These are phyloP conservation scores for Suillus weaverae DNA, from an alignment of 768 basidiomycete genomes.

Conservation along the genomic window DNA sequence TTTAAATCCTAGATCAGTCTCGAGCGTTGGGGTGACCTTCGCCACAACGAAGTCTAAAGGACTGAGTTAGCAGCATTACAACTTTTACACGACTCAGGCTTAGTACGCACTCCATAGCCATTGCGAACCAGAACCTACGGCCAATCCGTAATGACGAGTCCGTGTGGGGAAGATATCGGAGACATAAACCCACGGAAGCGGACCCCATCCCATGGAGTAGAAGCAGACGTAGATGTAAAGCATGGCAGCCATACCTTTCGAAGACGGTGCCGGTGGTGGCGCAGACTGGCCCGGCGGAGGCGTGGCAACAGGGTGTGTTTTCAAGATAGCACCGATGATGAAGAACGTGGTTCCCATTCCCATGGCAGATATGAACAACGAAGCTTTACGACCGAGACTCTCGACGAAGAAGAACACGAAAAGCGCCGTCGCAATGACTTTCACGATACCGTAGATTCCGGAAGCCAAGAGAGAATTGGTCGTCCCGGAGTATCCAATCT, in stretches of 20 bases:
- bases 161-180: constrained; percentile 87
- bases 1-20: constrained; percentile 64
- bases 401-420: constrained; percentile 73
- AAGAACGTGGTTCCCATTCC: constrained; percentile 83
- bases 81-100: not conserved
- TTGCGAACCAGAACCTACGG: constrained; percentile 73
- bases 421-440: constrained; percentile 62
- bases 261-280: constrained; percentile 46
- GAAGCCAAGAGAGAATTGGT: constrained; percentile 68
- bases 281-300: constrained; percentile 41
- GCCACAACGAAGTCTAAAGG: constrained; percentile 65
- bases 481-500: constrained; percentile 67
- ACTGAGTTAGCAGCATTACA: not conserved
- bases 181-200: constrained; percentile 66
- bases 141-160: constrained; percentile 78
- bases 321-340: constrained; percentile 82
- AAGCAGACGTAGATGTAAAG: constrained; percentile 86
- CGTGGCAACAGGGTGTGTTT: constrained; percentile 61
- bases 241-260: constrained; percentile 82
- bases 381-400: constrained; percentile 63
- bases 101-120: constrained; percentile 73
- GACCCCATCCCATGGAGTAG: constrained; percentile 87
- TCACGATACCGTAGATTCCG: constrained; percentile 69
- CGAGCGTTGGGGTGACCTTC: constrained; percentile 67
- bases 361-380: constrained; percentile 69